Conservation (phyloP, 495 filamentous ascomycete genomes). For the Astrothelium macrocarpum region DNA sequence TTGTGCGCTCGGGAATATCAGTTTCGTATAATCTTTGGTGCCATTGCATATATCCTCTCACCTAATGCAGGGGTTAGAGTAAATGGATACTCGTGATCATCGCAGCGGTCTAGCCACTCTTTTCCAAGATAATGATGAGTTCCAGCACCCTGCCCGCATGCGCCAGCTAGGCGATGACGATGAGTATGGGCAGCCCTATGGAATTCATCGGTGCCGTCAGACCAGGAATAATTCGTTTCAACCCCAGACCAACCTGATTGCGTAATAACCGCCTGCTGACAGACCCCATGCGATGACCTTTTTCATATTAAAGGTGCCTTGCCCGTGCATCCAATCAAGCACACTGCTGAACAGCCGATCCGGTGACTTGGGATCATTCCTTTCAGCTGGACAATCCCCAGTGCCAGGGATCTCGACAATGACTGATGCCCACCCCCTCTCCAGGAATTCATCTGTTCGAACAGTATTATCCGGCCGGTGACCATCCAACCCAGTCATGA, state of each 20-base stretch:
- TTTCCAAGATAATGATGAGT: conserved; percentile 56
- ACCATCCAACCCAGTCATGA: conserved; percentile 67
- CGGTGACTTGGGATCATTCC: conserved; percentile 39
- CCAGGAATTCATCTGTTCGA: conserved; percentile 49
- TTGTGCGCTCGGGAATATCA: conserved; percentile 31
- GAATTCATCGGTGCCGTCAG: background rate
- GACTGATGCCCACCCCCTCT: conserved; percentile 58
- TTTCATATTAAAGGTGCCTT: conserved; percentile 47
- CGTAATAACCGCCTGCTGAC: conserved; percentile 65
- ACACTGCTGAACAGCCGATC: conserved; percentile 53
- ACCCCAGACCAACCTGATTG: conserved; percentile 31
- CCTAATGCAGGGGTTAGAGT: conserved; percentile 18
- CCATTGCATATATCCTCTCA: conserved; percentile 9
- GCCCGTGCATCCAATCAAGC: conserved; percentile 52
- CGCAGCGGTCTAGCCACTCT: conserved; percentile 55
- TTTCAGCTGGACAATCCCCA: conserved; percentile 62
- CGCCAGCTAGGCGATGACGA: conserved; percentile 41
- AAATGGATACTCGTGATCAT: conserved; percentile 74
- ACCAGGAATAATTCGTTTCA: background rate
- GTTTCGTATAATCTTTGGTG: background rate
- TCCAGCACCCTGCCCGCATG: conserved; percentile 62
- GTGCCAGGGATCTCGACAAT: conserved; percentile 68
- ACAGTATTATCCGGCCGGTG: conserved; percentile 65
- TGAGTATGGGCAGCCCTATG: conserved; percentile 60
- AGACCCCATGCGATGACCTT: conserved; percentile 64